Conservation (phyloP, 164 flowering plant genomes). For the Tetrastigma voinierianum region DNA sequence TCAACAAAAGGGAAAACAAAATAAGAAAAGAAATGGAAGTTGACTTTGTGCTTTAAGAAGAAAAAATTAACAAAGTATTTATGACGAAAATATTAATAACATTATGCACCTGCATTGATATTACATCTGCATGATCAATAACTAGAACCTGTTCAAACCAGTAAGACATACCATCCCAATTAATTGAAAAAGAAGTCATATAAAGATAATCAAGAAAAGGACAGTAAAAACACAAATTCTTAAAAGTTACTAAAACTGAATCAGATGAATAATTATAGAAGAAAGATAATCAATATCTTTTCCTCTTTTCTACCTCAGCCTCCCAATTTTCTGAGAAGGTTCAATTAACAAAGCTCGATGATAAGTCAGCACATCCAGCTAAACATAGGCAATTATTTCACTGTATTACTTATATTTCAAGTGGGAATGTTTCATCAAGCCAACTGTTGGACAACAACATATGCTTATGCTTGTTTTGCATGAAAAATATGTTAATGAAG, state of each 20-base stretch:
- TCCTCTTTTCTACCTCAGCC: constrained; percentile 63
- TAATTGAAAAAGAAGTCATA: constrained; percentile 1
- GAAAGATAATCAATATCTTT: constrained; percentile 86
- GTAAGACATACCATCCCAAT: background rate
- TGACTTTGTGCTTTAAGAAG: too few relatives aligned
- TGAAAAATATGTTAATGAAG: too few relatives aligned
- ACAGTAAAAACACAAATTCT: too few relatives aligned
- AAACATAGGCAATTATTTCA: background rate
- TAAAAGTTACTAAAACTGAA: background rate
- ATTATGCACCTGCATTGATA: constrained; percentile 77
- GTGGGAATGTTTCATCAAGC: background rate
- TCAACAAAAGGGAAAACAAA: constrained; percentile 6
- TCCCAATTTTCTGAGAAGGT: constrained; percentile 75
- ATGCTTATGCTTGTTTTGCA: too few relatives aligned
- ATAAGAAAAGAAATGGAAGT: constrained; percentile 1
- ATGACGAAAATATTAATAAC: background rate
- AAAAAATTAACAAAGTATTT: too few relatives aligned
- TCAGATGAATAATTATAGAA: constrained; percentile 60
- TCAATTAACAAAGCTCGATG: constrained; percentile 1
- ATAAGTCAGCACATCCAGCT: background rate
- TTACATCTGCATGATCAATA: constrained; percentile 91
- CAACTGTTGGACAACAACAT: background rate
- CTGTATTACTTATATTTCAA: background rate
- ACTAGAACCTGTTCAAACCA: constrained; percentile 60
- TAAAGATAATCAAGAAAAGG: background rate